A percentile compares a stretch with the other conserved stretches of the same genome.
These are phyloP conservation scores for Akebia trifoliata DNA, from an alignment of 164 flowering plant species.

Conservation along the genomic window DNA sequence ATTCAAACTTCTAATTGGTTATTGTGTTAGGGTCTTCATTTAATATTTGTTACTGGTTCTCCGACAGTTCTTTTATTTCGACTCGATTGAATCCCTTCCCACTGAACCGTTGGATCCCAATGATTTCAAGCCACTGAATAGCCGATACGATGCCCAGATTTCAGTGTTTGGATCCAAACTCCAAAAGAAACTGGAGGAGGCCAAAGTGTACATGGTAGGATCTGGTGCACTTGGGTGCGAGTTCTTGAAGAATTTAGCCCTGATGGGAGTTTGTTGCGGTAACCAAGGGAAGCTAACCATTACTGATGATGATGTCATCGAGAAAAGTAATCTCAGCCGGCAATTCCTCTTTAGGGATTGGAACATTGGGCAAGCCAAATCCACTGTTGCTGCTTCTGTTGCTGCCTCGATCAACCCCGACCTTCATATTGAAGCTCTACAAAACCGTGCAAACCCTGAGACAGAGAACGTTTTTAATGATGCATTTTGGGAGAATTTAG, in stretches of 20 bases:
- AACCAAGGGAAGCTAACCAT: slow-evolving; percentile 55
- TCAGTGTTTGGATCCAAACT: slow-evolving; percentile 80
- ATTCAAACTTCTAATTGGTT: no score
- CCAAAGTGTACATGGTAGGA: slow-evolving; percentile 69
- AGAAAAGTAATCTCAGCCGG: slow-evolving; percentile 84
- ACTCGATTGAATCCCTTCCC: slow-evolving; percentile 77
- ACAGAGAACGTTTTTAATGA: slow-evolving; percentile 79
- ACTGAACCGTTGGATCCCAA: slow-evolving; percentile 46
- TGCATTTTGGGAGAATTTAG: slow-evolving; percentile 69
- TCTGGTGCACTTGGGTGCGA: slow-evolving; percentile 92
- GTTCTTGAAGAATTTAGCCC: slow-evolving; percentile 68
- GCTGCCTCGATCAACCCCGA: slow-evolving; percentile 53
- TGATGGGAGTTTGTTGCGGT: slow-evolving; percentile 79
- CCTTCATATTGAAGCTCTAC: slow-evolving; percentile 66
- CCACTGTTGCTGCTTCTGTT: slow-evolving; percentile 82
- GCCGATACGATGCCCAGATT: slow-evolving; percentile 85
- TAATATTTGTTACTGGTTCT: not conserved
- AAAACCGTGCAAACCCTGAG: slow-evolving; percentile 76
- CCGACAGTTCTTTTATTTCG: slow-evolving; percentile 71
- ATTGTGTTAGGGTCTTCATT: no score
- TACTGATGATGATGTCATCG: slow-evolving; percentile 92
- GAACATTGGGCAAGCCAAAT: slow-evolving; percentile 92
- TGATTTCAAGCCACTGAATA: slow-evolving; percentile 55
- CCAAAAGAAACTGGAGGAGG: slow-evolving; percentile 70
- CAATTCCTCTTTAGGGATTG: slow-evolving; percentile 89